Evolutionary conservation across 2,329 filamentous ascomycete genomes (phyloP).

Genomic region (Phialophora expanda): DNA sequence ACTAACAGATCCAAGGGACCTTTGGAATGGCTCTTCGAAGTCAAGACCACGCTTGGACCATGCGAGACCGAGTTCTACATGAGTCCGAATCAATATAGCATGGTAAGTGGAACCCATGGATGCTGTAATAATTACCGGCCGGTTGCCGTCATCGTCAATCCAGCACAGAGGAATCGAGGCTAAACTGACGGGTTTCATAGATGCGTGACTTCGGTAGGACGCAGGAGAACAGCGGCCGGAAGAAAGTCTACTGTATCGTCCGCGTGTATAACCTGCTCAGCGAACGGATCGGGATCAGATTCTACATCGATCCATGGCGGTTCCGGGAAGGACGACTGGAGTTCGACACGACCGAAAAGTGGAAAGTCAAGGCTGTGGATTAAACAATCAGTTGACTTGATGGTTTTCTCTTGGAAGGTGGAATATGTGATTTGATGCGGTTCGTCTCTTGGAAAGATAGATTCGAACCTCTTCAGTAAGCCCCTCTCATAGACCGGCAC

Average conservation of each 20-base stretch:
- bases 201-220: slow-evolving; percentile 19
- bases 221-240: not conserved
- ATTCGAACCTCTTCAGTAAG: too few relatives aligned
- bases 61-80: slow-evolving; percentile 32
- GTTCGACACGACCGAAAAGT: slow-evolving; percentile 23
- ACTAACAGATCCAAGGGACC: slow-evolving; percentile 17
- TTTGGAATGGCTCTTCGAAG: slow-evolving; percentile 31
- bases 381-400: not conserved
- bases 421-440: not conserved
- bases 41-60: slow-evolving; percentile 32
- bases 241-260: slow-evolving; percentile 24
- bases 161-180: not conserved
- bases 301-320: slow-evolving; percentile 27
- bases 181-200: slow-evolving; percentile 11
- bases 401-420: not conserved
- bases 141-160: not conserved
- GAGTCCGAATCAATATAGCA: slow-evolving; percentile 28
- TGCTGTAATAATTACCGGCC: not conserved
- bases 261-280: slow-evolving; percentile 26
- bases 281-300: slow-evolving; percentile 20
- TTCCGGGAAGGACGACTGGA: slow-evolving; percentile 21
- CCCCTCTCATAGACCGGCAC: too few relatives aligned
- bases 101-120: slow-evolving; percentile 18
- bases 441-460: not conserved
- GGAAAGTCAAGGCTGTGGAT: slow-evolving; percentile 19